A percentile compares a stretch with the other conserved stretches of the same genome.
Evolutionary conservation across 768 basidiomycete genomes (phyloP).

Genomic region (Agaricus sinodeliciosus): DNA sequence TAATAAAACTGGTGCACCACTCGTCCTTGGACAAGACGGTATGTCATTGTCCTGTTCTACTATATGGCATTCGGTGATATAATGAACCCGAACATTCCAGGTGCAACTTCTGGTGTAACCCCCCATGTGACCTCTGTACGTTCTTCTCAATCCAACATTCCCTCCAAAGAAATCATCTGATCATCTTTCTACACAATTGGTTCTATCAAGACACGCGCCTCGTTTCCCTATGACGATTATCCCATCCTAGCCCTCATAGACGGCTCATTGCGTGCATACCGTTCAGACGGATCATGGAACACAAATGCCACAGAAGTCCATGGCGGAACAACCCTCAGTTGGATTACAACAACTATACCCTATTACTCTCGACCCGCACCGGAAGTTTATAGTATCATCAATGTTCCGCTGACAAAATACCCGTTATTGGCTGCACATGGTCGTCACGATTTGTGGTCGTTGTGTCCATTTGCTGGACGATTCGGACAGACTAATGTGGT

Average conservation of each 20-base stretch:
- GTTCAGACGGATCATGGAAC: constrained; percentile 24
- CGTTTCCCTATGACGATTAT: constrained; percentile 45
- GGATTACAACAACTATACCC: constrained; percentile 29
- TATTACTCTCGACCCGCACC: constrained; percentile 23
- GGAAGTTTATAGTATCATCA: constrained; percentile 28
- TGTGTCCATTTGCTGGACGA: constrained; percentile 26
- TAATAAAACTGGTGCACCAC: constrained; percentile 38
- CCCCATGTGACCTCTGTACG: constrained; percentile 40
- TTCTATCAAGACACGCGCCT: constrained; percentile 21
- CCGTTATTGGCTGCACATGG: constrained; percentile 28
- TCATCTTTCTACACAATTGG: neutral
- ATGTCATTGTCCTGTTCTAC: constrained; percentile 1
- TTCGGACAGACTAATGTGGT: constrained; percentile 11
- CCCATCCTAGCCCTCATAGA: constrained; percentile 32
- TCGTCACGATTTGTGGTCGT: constrained; percentile 27
- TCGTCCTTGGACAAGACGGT: constrained; percentile 38
- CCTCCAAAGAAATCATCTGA: neutral
- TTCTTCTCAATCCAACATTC: constrained; percentile 3
- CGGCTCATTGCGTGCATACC: constrained; percentile 31
- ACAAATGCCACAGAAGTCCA: constrained; percentile 32
- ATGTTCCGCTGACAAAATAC: constrained; percentile 12
- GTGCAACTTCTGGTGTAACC: constrained; percentile 28
- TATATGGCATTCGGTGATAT: neutral
- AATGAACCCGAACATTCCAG: constrained; percentile 14
- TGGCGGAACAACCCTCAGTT: constrained; percentile 26